Evolutionary conservation across 2,329 filamentous ascomycete genomes (phyloP), one percentile per base, ranked within the genome.

Genomic region (Pyrenophora graminea): DNA sequence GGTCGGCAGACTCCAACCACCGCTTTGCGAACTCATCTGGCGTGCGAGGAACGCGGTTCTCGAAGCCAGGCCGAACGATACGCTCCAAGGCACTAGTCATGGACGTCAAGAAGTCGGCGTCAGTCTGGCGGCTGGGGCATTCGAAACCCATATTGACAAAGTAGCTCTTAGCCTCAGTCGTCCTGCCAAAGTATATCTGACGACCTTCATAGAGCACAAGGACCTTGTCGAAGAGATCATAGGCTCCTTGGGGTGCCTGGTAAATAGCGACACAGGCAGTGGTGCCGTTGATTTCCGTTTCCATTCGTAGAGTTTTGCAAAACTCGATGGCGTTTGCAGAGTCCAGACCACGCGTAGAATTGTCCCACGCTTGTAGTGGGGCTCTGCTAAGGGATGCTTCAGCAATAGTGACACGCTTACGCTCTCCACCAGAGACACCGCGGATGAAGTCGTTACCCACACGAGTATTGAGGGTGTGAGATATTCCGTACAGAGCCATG

Each of bases 401-500:
- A 1, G 88, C 89, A 55, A 94, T 91, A 38, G 85, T 89, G 4
- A 95, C 90, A 68, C 91, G 85, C 76, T 94, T 92, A 69, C 86
- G 80, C 78, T 91, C 87, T 67, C 88, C 88, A 67, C 88, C 88
- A 23, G 84, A 87, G 8, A 91, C 87, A 71, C 88, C 88, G 51
- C 88, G 85, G 25, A 90, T 77, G 67, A 85, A 90, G 71, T 90
- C 87, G 72, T 90, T 89, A 41, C 88, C 88, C 18, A 91, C 87
- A 13, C 81, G 79, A 3, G 87, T 90, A 74, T 90, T 86, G 67
- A 86, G 70, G 1, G 87, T 90, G 73, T 91, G 88, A 12, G 82
- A 81, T 58, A 90, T 88, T 56, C 88, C 88, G 56, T 88, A 90
- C 74, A 88, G 84, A 61, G 87, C 86, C 53, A 55, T 55, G 39